Base-by-base conservation (phyloP, 306 rosid species). In the Adenanthera pavonina region DNA sequence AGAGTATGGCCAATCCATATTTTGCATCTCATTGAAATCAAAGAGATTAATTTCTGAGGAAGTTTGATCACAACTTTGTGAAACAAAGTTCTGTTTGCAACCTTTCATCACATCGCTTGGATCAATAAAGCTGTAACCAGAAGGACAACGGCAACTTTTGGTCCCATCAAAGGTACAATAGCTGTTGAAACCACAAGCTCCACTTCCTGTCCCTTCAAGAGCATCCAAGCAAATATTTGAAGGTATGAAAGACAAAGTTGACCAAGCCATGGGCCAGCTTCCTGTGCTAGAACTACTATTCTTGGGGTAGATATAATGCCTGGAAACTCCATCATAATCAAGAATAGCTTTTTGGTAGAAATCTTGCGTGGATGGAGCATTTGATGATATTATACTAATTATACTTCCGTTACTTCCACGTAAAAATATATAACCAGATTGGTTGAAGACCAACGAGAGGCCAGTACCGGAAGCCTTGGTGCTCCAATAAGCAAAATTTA, bases 171-270 rank as follows among this genome's bases (percentile, higher is more conserved):
- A 2, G 1, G n/a, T 36, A 17, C 85, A 84, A 48, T 81, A 73
- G 82, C 89, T 82, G 72, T 88, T 88, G 83, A 40, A 81, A 17
- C 90, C 90, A 51, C 90, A 89, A 9, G 79, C 89, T 51, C 56
- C 56, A 51, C 19, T 51, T 51, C n/a, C 56, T 0, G 6, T 2
- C 1, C 13, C 1, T 51, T 14, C 56, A 51, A 0, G 1, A 51
- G 14, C 14, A 3, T 6, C 4, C 7, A 14, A 51, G 6, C 56
- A 51, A 51, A 51, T 51, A 51, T 51, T 14, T 14, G n/a, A 14
- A 14, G 56, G 56, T 51, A 51, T 51, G 56, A 13, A 13, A n/a
- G n/a, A 51, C 6, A 2, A 5, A 51, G 6, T 51, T 51, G 56
- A 51, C 56, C 56, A 51, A 6, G 56, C 25, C 6, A 0, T 53